Base-by-base conservation (phyloP, 73 alveolate species). In the Stentor roeselii region DNA sequence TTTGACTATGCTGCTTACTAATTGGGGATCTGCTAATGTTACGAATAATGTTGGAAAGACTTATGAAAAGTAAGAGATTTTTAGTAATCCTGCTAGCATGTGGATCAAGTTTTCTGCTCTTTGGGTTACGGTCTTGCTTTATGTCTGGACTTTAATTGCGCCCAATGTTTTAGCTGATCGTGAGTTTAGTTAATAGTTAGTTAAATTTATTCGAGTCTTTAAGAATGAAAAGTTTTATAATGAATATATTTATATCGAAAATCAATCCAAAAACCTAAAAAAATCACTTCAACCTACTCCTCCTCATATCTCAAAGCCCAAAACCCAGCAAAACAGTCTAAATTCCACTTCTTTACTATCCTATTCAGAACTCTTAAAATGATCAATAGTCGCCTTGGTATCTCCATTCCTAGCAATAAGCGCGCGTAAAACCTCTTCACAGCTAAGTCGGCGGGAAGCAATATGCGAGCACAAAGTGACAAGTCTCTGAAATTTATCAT, bases 21-120 rank as follows among this genome's bases (percentile, higher is more conserved):
- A 94, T 76, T 94, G 98, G 97, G 98, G 98, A 0, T 87, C 94
- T 58, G 95, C 97, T 3, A 75, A 39, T 50, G 80, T 67, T 0
- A 50, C 67, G 67, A 50, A 50, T 67, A 67, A 50, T 50, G 41
- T 14, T 34, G 80, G 50, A 2, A 2, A 32, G 2, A 32, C 80
- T 67, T 67, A 67, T 67, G 80, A 67, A 27, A 34, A 67, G 80
- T 67, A 67, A 67, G 11, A 27, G 80, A 67, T 67, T 27, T 0
- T 67, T 67, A 67, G 80, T 67, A 32, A 67, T 32, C 15, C 15
- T n/a, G 80, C 50, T 27, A 67, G 80, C 80, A 30, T 67, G 80
- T 67, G 80, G 80, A 40, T 67, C 1, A 67, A 67, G 34, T 67
- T 67, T 67, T 15, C 21, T 67, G 80, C 80, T 32, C 34, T 67